Evolutionary conservation across 2,329 filamentous ascomycete genomes (phyloP).

Genomic region (Aspergillaceae sp.): DNA sequence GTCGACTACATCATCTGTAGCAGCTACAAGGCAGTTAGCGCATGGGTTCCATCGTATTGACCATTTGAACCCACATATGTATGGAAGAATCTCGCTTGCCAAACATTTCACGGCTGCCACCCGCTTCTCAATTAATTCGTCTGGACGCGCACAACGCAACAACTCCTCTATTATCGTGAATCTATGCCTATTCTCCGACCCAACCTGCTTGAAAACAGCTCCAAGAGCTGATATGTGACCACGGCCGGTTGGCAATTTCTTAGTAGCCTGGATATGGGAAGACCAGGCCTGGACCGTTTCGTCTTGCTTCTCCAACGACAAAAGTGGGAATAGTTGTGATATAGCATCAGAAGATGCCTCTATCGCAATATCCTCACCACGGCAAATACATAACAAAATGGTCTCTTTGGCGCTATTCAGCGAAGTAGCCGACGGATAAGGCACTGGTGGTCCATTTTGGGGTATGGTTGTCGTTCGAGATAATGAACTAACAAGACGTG

Average conservation of each 20-base stretch:
- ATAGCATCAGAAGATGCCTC: conserved; percentile 33
- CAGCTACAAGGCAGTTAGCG: conserved; percentile 19
- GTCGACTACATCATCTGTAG: conserved; percentile 19
- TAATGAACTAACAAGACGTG: conserved; percentile 32
- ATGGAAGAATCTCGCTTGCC: conserved; percentile 27
- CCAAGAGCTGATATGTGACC: conserved; percentile 38
- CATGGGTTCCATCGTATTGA: conserved; percentile 11
- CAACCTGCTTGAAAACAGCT: conserved; percentile 29
- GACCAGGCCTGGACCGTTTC: conserved; percentile 33
- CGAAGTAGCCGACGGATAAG: conserved; percentile 13
- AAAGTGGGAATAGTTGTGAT: conserved; percentile 31
- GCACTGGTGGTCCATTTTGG: not conserved
- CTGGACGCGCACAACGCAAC: conserved; percentile 25
- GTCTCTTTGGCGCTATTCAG: conserved; percentile 24
- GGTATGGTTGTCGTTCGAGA: conserved; percentile 16
- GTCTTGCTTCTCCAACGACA: conserved; percentile 24
- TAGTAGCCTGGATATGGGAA: conserved; percentile 26
- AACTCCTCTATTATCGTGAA: conserved; percentile 25
- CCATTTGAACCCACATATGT: conserved; percentile 15
- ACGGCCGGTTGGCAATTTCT: conserved; percentile 31
- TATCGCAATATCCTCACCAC: conserved; percentile 34
- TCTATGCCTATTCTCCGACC: conserved; percentile 14
- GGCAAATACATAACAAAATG: conserved; percentile 32
- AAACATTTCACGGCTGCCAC: conserved; percentile 34
- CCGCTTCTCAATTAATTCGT: conserved; percentile 34